Percentiles rank a stretch among this genome's conserved stretches.
Evolutionary conservation across 495 filamentous ascomycete species (phyloP).

Genomic region (Daldinia childiae): DNA sequence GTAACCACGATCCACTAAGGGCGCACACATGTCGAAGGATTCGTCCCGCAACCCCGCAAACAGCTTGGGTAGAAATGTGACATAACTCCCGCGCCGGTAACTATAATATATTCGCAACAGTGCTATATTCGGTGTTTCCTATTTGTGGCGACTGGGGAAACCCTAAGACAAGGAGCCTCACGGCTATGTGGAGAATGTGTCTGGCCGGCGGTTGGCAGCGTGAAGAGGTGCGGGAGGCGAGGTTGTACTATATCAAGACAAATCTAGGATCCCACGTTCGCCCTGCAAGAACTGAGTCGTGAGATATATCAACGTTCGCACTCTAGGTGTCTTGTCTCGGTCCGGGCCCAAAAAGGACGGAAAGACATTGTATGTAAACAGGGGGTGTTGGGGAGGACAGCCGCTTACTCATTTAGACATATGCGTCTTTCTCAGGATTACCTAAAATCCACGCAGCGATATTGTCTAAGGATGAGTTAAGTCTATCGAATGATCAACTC

Average conservation of each 20-base stretch:
- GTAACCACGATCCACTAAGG: background rate
- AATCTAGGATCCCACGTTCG: background rate
- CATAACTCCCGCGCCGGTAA: background rate
- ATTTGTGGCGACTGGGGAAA: background rate
- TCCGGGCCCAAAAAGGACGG: conserved; percentile 15
- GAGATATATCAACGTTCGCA: background rate
- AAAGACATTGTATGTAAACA: conserved; percentile 20
- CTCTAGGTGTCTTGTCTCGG: conserved; percentile 18
- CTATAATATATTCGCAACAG: conserved; percentile 24
- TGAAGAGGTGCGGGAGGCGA: background rate
- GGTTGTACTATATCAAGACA: background rate
- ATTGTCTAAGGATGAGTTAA: background rate
- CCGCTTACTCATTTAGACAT: background rate
- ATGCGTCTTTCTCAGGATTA: background rate
- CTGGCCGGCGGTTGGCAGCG: background rate
- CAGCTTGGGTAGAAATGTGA: conserved; percentile 2
- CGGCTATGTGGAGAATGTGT: background rate
- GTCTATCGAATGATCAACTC: background rate
- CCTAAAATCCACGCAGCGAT: background rate
- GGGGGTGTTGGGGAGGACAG: conserved; percentile 8
- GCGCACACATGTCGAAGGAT: conserved; percentile 13
- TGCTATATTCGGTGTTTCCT: background rate
- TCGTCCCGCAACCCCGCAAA: conserved; percentile 5
- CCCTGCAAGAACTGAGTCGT: background rate
- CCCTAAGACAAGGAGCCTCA: conserved; percentile 2